A percentile compares a stretch with the other conserved stretches of the same genome.
phyloP scores from a whole-genome alignment of 176 grass and related monocot species.

The Oryza brachyantha region DNA sequence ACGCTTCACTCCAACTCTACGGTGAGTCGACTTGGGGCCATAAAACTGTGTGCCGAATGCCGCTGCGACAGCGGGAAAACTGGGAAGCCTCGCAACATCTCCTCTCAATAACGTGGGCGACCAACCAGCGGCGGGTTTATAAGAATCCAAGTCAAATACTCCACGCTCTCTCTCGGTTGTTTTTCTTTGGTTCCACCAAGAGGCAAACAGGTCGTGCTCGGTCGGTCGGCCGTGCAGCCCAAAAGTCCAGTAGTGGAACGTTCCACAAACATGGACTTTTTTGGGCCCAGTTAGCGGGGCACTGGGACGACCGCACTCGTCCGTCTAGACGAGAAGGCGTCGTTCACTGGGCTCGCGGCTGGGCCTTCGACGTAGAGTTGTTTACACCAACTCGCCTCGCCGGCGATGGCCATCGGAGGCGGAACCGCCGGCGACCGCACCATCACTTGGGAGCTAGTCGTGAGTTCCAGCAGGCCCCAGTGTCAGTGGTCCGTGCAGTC shows the following conservation, averaged over 20 bases:
- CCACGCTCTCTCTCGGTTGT: neutral
- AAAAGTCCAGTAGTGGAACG: neutral
- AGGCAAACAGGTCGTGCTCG: neutral
- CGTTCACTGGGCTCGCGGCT: too few species aligned
- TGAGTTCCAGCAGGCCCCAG: too few species aligned
- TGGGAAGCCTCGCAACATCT: too few species aligned
- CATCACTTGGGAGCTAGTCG: too few species aligned
- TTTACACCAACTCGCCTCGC: too few species aligned
- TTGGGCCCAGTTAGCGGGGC: neutral
- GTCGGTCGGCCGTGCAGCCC: neutral
- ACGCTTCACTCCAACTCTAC: constrained; percentile 1
- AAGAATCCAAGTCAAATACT: neutral
- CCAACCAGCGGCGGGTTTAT: constrained; percentile 18
- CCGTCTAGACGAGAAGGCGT: too few species aligned
- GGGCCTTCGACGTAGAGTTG: too few species aligned
- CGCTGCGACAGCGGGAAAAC: neutral
- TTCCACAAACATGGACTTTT: neutral
- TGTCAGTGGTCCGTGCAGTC: too few species aligned
- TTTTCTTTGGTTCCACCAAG: constrained; percentile 29
- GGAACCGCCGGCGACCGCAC: too few species aligned
- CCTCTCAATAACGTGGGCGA: constrained; percentile 36
- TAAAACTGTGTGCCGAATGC: constrained; percentile 32
- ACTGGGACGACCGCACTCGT: too few species aligned
- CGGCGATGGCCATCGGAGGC: too few species aligned
- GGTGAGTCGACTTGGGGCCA: neutral